Base-by-base conservation (phyloP, 805 yeast genomes). In the Metschnikowia orientalis region DNA sequence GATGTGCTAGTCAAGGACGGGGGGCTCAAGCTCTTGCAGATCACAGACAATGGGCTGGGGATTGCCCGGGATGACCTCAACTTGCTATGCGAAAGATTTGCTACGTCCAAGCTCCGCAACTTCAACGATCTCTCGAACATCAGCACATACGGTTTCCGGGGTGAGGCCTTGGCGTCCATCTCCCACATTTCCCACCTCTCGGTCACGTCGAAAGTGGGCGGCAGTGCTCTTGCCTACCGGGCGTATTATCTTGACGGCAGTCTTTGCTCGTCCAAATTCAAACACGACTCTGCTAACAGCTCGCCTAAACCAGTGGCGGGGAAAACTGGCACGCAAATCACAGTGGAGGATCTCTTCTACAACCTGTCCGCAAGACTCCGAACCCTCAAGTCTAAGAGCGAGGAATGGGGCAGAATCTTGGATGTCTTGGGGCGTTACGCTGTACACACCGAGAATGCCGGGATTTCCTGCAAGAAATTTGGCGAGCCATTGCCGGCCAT, bases 101-200 rank as follows among this genome's bases (percentile, higher is more conserved):
- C 97, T 14, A 92, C 98, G 0, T 88, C 97, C 0, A 92, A 92
- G 56, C 59, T 92, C 15, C 41, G 58, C 1, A 67, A 60, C 6
- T 90, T 83, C 53, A 90, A 84, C 31, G 98, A 92, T 54, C 68
- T 92, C 37, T 63, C 65, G 30, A 55, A 69, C 4, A 74, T 92
- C 15, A 63, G 73, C 14, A 89, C 97, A 0, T 87, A 87, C 55
- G 98, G 98, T 4, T 92, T 92, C 54, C 69, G 98, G 35, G 98
- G 98, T 10, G 98, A 92, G 57, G 98, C 98, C 0, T 64, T 92
- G 30, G 96, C 97, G 1, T 80, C 92, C 52, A 89, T 92, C 6
- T 87, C 96, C 0, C 96, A 90, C 51, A 81, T 92, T 13, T 71
- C 97, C 0, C 81, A 88, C 37, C 62, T 92, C 2, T 70, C 86